Conservation (phyloP, 179 eudicot species). For the Pouteria campechiana region DNA sequence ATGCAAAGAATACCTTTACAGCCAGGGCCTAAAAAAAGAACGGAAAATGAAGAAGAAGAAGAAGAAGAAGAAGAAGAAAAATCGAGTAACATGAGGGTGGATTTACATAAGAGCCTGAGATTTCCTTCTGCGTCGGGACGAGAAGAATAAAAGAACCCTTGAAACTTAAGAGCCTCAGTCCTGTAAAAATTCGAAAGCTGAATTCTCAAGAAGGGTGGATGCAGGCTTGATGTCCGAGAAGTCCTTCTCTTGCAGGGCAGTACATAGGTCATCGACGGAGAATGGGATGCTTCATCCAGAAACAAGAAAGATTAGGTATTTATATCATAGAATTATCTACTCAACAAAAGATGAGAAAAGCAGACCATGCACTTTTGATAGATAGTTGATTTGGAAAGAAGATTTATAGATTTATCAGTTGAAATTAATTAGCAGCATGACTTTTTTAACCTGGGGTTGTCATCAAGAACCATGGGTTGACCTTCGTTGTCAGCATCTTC, state of each 20-base stretch:
- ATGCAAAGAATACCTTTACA: conserved; percentile 3
- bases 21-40: conserved; percentile 7
- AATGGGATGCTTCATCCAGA: conserved; percentile 82
- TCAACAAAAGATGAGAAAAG: no score
- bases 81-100: no score
- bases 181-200: conserved; percentile 68
- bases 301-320: no score
- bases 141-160: background rate
- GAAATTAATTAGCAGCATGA: no score
- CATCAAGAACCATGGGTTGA: conserved; percentile 48
- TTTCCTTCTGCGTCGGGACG: background rate
- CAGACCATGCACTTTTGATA: no score
- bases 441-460: conserved; percentile 41
- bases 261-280: conserved; percentile 44
- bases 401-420: no score
- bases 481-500: conserved; percentile 31
- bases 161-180: conserved; percentile 23
- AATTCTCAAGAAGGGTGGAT: conserved; percentile 40
- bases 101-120: conserved; percentile 7
- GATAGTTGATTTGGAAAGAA: no score
- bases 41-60: background rate
- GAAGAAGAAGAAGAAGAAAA: background rate
- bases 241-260: conserved; percentile 44
- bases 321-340: no score
- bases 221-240: conserved; percentile 63